A percentile compares a stretch with the other conserved stretches of the same genome.
Evolutionary conservation across 306 rosid genomes (phyloP).

Genomic region (Sophora flavescens): DNA sequence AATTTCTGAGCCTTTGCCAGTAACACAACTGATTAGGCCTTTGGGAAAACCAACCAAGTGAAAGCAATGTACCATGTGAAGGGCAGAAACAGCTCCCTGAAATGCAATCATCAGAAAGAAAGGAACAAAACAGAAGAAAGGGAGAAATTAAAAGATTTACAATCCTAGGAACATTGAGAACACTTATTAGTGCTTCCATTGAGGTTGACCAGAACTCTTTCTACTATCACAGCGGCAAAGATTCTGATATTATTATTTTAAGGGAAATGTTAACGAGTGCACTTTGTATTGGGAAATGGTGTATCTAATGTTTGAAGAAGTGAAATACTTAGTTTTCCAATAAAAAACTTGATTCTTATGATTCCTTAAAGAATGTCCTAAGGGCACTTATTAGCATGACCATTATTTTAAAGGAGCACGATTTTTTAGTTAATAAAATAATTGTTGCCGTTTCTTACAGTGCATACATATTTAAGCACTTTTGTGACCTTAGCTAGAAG

Average conservation of each 20-base stretch:
- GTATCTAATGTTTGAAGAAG: too few species aligned
- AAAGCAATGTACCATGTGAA: conserved; percentile 81
- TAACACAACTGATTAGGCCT: conserved; percentile 73
- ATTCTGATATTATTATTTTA: conserved; percentile 1
- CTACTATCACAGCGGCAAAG: not conserved
- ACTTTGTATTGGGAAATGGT: too few species aligned
- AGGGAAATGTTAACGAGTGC: too few species aligned
- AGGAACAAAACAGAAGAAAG: conserved; percentile 1
- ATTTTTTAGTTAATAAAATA: not conserved
- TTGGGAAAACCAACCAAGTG: conserved; percentile 80
- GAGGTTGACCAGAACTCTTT: too few species aligned
- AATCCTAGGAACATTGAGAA: too few species aligned
- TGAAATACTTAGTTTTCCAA: too few species aligned
- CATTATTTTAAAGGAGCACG: not conserved
- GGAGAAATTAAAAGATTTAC: not conserved
- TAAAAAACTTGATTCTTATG: too few species aligned
- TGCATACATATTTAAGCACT: not conserved
- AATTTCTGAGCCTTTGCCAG: conserved; percentile 74
- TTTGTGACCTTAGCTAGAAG: conserved; percentile 14
- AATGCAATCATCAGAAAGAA: conserved; percentile 8
- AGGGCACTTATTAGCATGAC: too few species aligned
- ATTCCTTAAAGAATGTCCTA: too few species aligned
- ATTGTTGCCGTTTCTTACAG: not conserved
- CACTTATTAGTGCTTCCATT: too few species aligned
- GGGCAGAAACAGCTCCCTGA: conserved; percentile 74